Evolutionary conservation across 192 early-diverging fungal species (phyloP).

Genomic region (Physocladia obscura): DNA sequence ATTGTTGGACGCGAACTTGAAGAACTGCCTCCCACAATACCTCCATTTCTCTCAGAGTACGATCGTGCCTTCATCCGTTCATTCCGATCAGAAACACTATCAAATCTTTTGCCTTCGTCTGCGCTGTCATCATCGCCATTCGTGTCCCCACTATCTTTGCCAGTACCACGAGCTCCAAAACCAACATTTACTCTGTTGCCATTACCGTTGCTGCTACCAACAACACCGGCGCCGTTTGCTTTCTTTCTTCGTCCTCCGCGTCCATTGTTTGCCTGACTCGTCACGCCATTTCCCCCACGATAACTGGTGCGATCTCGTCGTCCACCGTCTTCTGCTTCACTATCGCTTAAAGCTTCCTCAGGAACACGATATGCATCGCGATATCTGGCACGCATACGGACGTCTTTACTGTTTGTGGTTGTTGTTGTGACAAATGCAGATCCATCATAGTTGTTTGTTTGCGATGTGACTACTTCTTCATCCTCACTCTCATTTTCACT

Average conservation of each 20-base stretch:
- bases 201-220: neutral
- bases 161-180: neutral
- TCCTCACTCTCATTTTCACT: conserved; percentile 28
- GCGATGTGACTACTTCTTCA: neutral
- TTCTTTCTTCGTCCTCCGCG: neutral
- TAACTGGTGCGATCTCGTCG: conserved; percentile 40
- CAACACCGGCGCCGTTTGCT: conserved; percentile 1
- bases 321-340: conserved; percentile 62
- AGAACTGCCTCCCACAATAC: neutral
- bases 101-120: conserved; percentile 2
- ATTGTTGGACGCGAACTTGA: neutral
- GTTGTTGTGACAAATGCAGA: too few relatives aligned
- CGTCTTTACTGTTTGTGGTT: conserved; percentile 6
- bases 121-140: conserved; percentile 9
- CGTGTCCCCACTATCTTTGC: neutral
- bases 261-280: neutral
- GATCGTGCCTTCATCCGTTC: conserved; percentile 11
- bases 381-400: conserved; percentile 15
- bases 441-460: neutral
- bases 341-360: conserved; percentile 77
- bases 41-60: conserved; percentile 2
- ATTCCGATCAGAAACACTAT: conserved; percentile 11
- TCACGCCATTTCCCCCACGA: conserved; percentile 1
- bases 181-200: neutral
- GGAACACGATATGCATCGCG: conserved; percentile 71